Evolutionary conservation across 257 asterid species (phyloP).

Genomic region (Ajuga chamaepitys): DNA sequence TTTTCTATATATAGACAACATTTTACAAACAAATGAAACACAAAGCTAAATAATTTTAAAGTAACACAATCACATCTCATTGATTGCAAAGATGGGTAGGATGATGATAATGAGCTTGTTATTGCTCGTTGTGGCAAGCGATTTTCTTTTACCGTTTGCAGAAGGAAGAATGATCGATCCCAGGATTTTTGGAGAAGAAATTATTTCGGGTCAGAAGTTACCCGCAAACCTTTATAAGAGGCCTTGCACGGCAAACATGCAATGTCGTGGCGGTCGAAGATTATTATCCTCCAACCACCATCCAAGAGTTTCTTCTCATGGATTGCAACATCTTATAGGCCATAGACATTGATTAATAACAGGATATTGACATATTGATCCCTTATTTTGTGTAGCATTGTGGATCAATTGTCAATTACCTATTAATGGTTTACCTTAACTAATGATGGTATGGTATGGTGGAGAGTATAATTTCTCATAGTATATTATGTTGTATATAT

Average conservation of each 20-base stretch:
- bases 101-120: not conserved
- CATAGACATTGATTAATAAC: not conserved
- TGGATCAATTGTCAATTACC: not conserved
- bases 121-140: not conserved
- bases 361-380: not conserved
- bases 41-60: no score
- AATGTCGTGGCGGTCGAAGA: not conserved
- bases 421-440: no score
- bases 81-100: not conserved
- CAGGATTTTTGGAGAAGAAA: not conserved
- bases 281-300: not conserved
- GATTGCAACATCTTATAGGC: slow-evolving; percentile 2
- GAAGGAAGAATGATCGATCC: not conserved
- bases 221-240: not conserved
- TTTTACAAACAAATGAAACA: no score
- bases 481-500: no score
- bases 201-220: no score
- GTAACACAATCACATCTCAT: no score
- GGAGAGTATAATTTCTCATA: no score
- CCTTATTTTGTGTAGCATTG: not conserved
- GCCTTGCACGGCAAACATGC: not conserved
- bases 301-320: slow-evolving; percentile 18
- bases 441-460: no score
- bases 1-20: no score
- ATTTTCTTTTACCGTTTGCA: not conserved